A percentile compares a stretch with the other conserved stretches of the same genome.
Conservation (phyloP, 139 green algal species). For the Pleodorina starrii region DNA sequence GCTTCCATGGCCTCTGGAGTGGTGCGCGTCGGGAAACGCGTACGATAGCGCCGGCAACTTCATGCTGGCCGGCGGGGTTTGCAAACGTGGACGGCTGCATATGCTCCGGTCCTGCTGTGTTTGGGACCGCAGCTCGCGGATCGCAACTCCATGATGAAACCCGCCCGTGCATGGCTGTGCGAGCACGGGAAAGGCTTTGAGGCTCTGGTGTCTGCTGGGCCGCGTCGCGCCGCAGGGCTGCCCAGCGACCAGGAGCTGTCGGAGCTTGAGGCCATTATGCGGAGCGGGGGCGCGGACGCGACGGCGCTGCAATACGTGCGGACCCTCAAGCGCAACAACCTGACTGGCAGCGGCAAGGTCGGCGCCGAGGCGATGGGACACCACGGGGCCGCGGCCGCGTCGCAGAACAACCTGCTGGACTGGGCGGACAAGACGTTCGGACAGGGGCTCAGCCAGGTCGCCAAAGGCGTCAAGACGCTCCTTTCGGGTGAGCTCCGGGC, state of each 20-base stretch:
- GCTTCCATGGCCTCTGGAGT: no score
- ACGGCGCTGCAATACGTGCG: constrained; percentile 91
- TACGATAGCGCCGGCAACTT: no score
- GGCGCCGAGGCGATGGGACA: constrained; percentile 38
- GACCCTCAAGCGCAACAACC: constrained; percentile 90
- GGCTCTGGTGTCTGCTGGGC: no score
- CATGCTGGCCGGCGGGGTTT: no score
- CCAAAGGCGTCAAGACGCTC: constrained; percentile 95
- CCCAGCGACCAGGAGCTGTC: constrained; percentile 60
- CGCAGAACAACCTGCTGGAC: constrained; percentile 84
- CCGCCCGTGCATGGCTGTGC: no score
- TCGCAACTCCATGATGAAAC: no score
- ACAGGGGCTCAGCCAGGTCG: constrained; percentile 89
- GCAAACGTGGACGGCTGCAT: no score
- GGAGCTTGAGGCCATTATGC: constrained; percentile 73
- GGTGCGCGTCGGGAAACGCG: no score
- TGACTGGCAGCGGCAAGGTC: constrained; percentile 57
- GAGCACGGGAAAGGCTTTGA: no score
- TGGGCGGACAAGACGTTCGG: constrained; percentile 96
- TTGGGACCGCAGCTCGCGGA: no score
- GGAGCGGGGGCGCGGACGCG: constrained; percentile 75
- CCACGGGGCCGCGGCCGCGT: constrained; percentile 26
- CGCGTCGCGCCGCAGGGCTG: no score
- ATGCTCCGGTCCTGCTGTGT: no score
- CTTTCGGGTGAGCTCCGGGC: constrained; percentile 74